Conservation (phyloP, 805 yeast species). For the Candida insectorum region DNA sequence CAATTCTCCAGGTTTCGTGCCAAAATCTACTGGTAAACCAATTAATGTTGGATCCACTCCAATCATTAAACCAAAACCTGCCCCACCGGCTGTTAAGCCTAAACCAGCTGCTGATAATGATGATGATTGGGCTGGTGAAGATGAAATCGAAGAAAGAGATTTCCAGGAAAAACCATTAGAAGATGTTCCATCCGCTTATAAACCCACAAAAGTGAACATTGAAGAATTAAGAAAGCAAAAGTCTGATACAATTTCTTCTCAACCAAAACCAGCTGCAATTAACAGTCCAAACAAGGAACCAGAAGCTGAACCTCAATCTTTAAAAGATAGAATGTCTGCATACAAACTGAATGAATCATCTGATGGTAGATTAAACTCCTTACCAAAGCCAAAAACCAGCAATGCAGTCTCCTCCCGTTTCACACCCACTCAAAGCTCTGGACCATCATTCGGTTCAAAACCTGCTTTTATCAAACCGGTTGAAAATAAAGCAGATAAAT, state of each 20-base stretch:
- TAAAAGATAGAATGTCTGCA: conserved; percentile 43
- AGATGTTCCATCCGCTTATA: conserved; percentile 58
- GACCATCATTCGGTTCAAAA: conserved; percentile 32
- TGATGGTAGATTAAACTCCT: conserved; percentile 52
- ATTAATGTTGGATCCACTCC: conserved; percentile 22
- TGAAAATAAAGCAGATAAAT: conserved; percentile 38
- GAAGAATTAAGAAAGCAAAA: conserved; percentile 49
- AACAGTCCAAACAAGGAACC: conserved; percentile 35
- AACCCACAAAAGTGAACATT: conserved; percentile 62
- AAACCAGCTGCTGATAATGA: conserved; percentile 29
- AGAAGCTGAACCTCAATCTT: conserved; percentile 45
- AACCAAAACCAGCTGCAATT: conserved; percentile 23
- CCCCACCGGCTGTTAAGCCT: conserved; percentile 3
- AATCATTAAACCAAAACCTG: conserved; percentile 10
- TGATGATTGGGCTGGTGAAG: conserved; percentile 75
- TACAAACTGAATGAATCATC: conserved; percentile 29
- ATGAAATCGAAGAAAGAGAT: conserved; percentile 54
- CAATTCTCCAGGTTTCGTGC: conserved; percentile 24
- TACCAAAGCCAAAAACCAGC: conserved; percentile 61
- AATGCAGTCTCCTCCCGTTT: conserved; percentile 50
- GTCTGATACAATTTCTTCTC: conserved; percentile 44
- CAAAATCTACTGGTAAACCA: conserved; percentile 39
- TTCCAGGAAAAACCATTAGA: conserved; percentile 48
- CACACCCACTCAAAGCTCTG: conserved; percentile 27
- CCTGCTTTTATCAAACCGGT: conserved; percentile 30